Conservation (phyloP, 2,329 filamentous ascomycete species). For the Alternaria rosae region DNA sequence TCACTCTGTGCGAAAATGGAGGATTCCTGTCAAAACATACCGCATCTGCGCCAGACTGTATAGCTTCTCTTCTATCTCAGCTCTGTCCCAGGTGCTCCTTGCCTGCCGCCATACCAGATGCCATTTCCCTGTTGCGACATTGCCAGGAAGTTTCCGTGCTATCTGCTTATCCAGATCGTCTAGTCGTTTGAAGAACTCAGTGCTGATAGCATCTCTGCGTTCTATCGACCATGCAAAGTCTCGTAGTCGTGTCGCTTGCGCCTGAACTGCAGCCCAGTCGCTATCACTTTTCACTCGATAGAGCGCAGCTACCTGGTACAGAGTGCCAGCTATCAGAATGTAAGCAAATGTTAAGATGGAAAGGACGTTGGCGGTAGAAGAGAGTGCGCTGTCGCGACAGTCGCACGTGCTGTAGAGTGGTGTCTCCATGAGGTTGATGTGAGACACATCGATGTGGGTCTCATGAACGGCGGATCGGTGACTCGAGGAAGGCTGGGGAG, state of each 20-base stretch:
- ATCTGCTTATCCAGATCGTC: background rate
- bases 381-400: background rate
- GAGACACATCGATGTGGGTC: background rate
- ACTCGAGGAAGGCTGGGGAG: background rate
- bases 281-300: background rate
- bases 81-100: background rate
- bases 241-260: background rate
- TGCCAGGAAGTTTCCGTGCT: background rate
- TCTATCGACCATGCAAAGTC: background rate
- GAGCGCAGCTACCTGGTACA: background rate
- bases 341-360: background rate
- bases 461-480: background rate
- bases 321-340: background rate
- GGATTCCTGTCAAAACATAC: background rate
- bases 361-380: background rate
- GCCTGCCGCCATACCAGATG: slow-evolving; percentile 1
- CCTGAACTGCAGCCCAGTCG: background rate
- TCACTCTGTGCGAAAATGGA: background rate
- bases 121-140: background rate
- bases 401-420: background rate
- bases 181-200: background rate
- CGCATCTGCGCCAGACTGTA: background rate
- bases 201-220: background rate
- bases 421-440: background rate
- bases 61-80: background rate